These are phyloP conservation scores for Taphrina wiesneri DNA, from an alignment of 1,139 yeast species.

Conservation along the genomic window DNA sequence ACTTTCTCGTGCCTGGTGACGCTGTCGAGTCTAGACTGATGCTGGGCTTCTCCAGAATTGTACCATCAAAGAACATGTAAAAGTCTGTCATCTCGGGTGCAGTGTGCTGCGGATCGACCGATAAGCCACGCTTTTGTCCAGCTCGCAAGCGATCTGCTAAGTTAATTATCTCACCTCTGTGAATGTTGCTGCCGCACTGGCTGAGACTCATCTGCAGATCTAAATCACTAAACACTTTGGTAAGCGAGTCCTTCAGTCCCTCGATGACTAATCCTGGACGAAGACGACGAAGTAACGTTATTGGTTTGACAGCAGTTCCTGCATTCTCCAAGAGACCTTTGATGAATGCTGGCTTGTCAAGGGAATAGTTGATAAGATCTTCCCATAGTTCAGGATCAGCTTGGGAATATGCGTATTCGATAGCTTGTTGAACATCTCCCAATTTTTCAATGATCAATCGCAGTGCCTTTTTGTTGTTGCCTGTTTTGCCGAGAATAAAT, in stretches of 20 bases:
- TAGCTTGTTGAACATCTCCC: slow-evolving; percentile 77
- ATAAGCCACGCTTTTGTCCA: slow-evolving; percentile 22
- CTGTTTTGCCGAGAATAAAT: slow-evolving; percentile 76
- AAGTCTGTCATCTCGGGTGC: background rate
- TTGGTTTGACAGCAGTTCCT: slow-evolving; percentile 58
- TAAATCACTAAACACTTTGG: slow-evolving; percentile 65
- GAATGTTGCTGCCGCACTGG: slow-evolving; percentile 22
- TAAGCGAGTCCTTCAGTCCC: slow-evolving; percentile 63
- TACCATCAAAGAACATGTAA: slow-evolving; percentile 9
- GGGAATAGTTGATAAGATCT: slow-evolving; percentile 67
- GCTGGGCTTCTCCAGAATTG: background rate
- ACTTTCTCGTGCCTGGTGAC: background rate
- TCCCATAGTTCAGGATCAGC: slow-evolving; percentile 80
- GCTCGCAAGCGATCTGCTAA: slow-evolving; percentile 3
- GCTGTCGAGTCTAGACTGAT: background rate
- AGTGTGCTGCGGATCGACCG: background rate
- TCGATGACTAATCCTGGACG: slow-evolving; percentile 63
- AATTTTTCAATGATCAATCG: slow-evolving; percentile 72
- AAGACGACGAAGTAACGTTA: slow-evolving; percentile 64
- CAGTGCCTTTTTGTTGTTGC: slow-evolving; percentile 75
- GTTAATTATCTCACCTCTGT: background rate
- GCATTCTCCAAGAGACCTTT: slow-evolving; percentile 70
- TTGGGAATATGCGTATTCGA: slow-evolving; percentile 71
- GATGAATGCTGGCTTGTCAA: slow-evolving; percentile 71
- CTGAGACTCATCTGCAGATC: slow-evolving; percentile 45